phyloP scores from a whole-genome alignment of 1,284 basidiomycete genomes.

The Moniliophthora roreri region DNA sequence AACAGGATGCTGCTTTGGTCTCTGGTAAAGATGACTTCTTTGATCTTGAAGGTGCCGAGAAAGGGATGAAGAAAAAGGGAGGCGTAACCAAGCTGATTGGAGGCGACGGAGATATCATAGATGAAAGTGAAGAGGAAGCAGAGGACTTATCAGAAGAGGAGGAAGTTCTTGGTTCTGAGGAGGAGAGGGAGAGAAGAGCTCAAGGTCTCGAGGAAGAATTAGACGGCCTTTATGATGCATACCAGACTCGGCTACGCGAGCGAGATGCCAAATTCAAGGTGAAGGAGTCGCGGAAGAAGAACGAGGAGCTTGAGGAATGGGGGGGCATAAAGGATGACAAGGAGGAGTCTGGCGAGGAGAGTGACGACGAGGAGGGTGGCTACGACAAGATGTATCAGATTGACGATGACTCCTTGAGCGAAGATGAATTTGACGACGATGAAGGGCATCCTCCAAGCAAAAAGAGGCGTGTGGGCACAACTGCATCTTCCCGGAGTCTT shows the following conservation, averaged over 20 bases:
- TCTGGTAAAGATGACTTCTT: constrained; percentile 83
- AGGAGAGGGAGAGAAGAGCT: constrained; percentile 68
- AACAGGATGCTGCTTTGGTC: constrained; percentile 69
- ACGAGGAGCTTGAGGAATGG: constrained; percentile 78
- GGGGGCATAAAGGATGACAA: constrained; percentile 61
- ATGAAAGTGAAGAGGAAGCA: constrained; percentile 44
- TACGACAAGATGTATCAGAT: constrained; percentile 71
- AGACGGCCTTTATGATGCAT: constrained; percentile 88
- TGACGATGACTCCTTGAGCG: constrained; percentile 54
- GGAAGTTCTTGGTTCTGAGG: constrained; percentile 62
- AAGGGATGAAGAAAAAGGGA: constrained; percentile 42
- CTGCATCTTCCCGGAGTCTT: constrained; percentile 29
- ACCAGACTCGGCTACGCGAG: constrained; percentile 81
- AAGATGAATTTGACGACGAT: constrained; percentile 39
- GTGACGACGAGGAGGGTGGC: constrained; percentile 65
- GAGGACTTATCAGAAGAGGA: constrained; percentile 45
- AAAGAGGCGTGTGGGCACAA: constrained; percentile 42
- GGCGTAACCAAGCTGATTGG: constrained; percentile 45
- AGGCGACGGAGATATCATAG: constrained; percentile 48
- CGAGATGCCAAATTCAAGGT: constrained; percentile 91
- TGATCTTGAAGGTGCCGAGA: constrained; percentile 72
- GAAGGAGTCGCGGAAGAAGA: constrained; percentile 78
- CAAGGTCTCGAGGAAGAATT: constrained; percentile 80
- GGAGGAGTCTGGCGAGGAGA: constrained; percentile 43
- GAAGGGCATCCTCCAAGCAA: constrained; percentile 38